phyloP scores from a whole-genome alignment of 2,329 filamentous ascomycete species.

The Colletotrichum simmondsii region DNA sequence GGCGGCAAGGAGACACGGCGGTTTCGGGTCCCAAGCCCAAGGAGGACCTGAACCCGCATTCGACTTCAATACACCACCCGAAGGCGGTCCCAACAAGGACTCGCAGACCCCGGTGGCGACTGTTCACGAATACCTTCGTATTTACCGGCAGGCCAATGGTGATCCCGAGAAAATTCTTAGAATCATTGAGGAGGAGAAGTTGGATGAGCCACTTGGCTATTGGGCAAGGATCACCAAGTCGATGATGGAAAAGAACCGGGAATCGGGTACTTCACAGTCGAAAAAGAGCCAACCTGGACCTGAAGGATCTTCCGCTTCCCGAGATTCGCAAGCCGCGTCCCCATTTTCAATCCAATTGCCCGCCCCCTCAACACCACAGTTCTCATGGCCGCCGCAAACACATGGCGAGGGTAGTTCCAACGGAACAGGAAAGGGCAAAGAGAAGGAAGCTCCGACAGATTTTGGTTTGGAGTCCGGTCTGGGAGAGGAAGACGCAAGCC shows the following conservation, averaged over 20 bases:
- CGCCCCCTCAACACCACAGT: slow-evolving; percentile 32
- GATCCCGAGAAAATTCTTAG: slow-evolving; percentile 68
- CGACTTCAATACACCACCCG: slow-evolving; percentile 23
- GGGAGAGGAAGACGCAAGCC: slow-evolving; percentile 10
- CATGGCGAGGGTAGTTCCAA: neutral
- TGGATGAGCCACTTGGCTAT: slow-evolving; percentile 67
- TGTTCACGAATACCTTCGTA: slow-evolving; percentile 61
- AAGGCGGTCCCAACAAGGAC: neutral
- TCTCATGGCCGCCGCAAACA: slow-evolving; percentile 27
- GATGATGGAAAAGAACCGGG: slow-evolving; percentile 36
- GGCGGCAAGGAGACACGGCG: neutral
- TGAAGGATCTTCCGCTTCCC: slow-evolving; percentile 6
- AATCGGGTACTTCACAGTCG: slow-evolving; percentile 7
- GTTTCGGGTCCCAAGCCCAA: slow-evolving; percentile 1
- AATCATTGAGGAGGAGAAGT: slow-evolving; percentile 70
- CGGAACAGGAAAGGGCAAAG: slow-evolving; percentile 35
- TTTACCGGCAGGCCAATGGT: slow-evolving; percentile 69
- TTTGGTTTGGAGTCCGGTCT: slow-evolving; percentile 4
- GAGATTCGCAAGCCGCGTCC: slow-evolving; percentile 1
- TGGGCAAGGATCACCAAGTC: slow-evolving; percentile 64
- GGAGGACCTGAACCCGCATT: slow-evolving; percentile 4
- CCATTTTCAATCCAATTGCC: slow-evolving; percentile 23
- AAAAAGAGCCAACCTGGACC: slow-evolving; percentile 3
- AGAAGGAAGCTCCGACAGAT: slow-evolving; percentile 31
- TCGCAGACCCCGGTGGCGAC: slow-evolving; percentile 36